Conservation (phyloP, 257 asterid genomes). For the Nicotiana knightiana region DNA sequence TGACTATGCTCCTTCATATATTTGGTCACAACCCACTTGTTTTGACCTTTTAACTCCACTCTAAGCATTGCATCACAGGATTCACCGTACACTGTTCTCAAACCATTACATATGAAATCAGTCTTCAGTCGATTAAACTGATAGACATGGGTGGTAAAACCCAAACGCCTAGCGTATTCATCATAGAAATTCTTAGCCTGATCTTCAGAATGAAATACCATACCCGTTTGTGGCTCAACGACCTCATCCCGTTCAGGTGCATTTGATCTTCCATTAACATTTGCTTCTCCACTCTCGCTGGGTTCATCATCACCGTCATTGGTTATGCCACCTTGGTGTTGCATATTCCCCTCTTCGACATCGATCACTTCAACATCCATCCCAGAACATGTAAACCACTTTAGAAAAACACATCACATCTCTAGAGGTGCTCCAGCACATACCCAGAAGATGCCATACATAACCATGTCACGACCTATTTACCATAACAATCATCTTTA, state of each 20-base stretch:
- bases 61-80: conserved; percentile 71
- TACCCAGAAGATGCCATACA: conserved; percentile 4
- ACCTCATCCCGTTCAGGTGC: conserved; percentile 31
- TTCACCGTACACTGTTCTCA: conserved; percentile 44
- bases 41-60: conserved; percentile 42
- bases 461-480: neutral
- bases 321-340: conserved; percentile 37
- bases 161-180: conserved; percentile 53
- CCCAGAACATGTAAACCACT: conserved; percentile 15
- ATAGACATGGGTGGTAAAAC: conserved; percentile 42
- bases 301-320: conserved; percentile 50
- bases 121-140: conserved; percentile 33
- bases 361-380: conserved; percentile 44
- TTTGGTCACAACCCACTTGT: conserved; percentile 66
- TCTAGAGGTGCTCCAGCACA: conserved; percentile 6
- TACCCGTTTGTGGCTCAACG: conserved; percentile 57
- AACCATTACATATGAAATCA: conserved; percentile 50
- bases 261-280: conserved; percentile 29
- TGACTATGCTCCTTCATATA: conserved; percentile 67
- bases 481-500: neutral
- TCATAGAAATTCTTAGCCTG: conserved; percentile 60
- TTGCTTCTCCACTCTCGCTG: conserved; percentile 36
- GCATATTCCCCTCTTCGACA: conserved; percentile 36
- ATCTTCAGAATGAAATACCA: conserved; percentile 63
- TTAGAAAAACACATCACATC: conserved; percentile 16